These are phyloP conservation scores for Raffaelea arxii DNA, from an alignment of 2,329 filamentous ascomycete genomes.

Conservation along the genomic window DNA sequence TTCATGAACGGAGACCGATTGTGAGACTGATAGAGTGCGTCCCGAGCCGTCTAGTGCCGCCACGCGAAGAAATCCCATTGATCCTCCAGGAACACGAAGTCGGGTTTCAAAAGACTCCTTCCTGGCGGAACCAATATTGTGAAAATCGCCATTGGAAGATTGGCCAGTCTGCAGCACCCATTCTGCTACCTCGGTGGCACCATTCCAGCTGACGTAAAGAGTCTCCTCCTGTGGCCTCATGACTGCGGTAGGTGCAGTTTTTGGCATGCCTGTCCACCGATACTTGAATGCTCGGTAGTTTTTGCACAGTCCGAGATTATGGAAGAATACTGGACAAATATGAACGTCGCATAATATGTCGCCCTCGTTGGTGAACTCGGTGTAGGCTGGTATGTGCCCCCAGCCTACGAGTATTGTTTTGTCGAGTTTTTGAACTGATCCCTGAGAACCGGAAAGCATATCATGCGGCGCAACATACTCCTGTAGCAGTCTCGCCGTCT, in stretches of 20 bases:
- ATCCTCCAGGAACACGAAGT: not conserved
- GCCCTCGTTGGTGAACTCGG: slow-evolving; percentile 31
- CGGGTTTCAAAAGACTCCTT: not conserved
- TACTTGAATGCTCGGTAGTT: slow-evolving; percentile 19
- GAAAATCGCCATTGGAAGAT: not conserved
- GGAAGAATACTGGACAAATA: slow-evolving; percentile 21
- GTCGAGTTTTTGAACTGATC: slow-evolving; percentile 28
- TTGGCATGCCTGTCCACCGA: slow-evolving; percentile 16
- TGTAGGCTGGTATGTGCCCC: slow-evolving; percentile 35
- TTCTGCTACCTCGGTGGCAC: slow-evolving; percentile 20
- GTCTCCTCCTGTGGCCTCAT: slow-evolving; percentile 12
- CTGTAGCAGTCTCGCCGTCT: slow-evolving; percentile 31
- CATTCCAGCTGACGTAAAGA: slow-evolving; percentile 22
- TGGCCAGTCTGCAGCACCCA: slow-evolving; percentile 7
- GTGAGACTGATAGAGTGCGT: not conserved
- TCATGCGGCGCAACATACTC: slow-evolving; percentile 27
- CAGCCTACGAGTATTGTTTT: slow-evolving; percentile 35
- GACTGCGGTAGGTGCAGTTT: slow-evolving; percentile 13
- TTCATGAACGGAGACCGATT: too few relatives aligned
- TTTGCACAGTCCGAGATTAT: slow-evolving; percentile 11
- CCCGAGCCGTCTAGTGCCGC: not conserved
- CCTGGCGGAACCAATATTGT: not conserved
- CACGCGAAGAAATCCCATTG: not conserved
- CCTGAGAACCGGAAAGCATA: slow-evolving; percentile 27
- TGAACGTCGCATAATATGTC: slow-evolving; percentile 30